phyloP scores from a whole-genome alignment of 106 monocot species.

The Triglochin maritima region DNA sequence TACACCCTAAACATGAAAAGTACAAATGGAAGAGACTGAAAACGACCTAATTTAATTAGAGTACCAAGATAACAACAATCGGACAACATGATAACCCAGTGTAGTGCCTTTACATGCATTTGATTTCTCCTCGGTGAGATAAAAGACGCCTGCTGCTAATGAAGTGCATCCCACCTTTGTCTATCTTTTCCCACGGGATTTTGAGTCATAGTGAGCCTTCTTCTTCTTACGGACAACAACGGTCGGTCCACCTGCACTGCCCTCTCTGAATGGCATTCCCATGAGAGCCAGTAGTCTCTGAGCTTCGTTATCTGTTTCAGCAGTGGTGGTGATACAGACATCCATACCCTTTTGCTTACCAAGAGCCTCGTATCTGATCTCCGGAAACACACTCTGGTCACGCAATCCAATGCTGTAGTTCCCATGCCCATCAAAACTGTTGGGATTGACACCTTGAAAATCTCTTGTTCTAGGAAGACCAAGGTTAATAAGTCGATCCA shows the following conservation, averaged over 20 bases:
- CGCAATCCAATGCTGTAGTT: constrained; percentile 79
- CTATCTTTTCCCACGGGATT: constrained; percentile 34
- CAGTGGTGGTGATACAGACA: constrained; percentile 75
- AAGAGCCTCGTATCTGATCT: constrained; percentile 72
- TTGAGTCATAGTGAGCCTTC: constrained; percentile 38
- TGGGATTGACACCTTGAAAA: constrained; percentile 81
- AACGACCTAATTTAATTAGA: too few species aligned
- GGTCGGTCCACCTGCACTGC: constrained; percentile 25
- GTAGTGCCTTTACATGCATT: too few species aligned
- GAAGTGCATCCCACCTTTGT: neutral
- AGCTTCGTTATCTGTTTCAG: constrained; percentile 68
- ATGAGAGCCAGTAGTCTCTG: constrained; percentile 63
- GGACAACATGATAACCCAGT: too few species aligned
- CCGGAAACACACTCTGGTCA: constrained; percentile 88
- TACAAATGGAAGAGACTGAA: too few species aligned
- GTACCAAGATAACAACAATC: too few species aligned
- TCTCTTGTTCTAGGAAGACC: constrained; percentile 76
- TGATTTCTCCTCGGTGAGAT: too few species aligned
- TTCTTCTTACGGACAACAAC: constrained; percentile 51
- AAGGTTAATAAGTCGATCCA: constrained; percentile 82
- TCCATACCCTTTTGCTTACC: constrained; percentile 89
- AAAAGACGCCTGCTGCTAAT: neutral
- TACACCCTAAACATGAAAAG: too few species aligned
- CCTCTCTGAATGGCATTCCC: constrained; percentile 79
- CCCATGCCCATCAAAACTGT: constrained; percentile 92